Evolutionary conservation across 176 grass and related monocot species (phyloP), one percentile per base, ranked within the genome.

Genomic region (Pontederia crassipes): DNA sequence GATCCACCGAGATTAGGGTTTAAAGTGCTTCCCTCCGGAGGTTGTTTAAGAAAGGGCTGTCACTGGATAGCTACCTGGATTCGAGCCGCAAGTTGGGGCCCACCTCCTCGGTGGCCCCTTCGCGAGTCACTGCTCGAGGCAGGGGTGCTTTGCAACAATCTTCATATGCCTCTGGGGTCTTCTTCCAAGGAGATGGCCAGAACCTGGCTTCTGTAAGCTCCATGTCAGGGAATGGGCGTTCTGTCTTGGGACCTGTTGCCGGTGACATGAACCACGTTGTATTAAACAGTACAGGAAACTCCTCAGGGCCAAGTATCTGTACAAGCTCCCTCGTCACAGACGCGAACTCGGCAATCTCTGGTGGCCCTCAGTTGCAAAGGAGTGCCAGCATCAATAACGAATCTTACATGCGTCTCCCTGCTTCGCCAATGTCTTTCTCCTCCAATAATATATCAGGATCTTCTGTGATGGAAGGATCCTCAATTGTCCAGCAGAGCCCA

Each of bases 381-480:
- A 92, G 94, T 74, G 77, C 79, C 14, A 98, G 87, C 73, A 83
- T 88, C 76, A 88, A 92, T 64, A 86, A 73, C 52, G 94, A 98
- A 35, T 89, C 93, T 16, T 92, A 88, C 68, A 92, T 81, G 79
- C 88, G 84, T 58, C 74, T 98, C 49, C 94, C 94, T 75, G 85
- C 94, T 49, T 98, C 94, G 18, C 94, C 94, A 46, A 93, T 98
- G 79, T 98, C 94, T 26, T 98, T 98, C 78, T 98, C 94, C 60
- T 98, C 94, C 49, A 98, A 95, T 77, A 95, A 98, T 67, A 86
- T 89, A 45, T 98, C 94, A 58, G 79, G 87, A 57, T 89, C 94
- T 53, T 93, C 94, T 58, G 94, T 93, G 55, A 83, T 98, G 73
- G 88, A 98, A 69, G 88, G 88, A 57, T 81, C 75, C 49, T 84